Percentiles rank a stretch among this genome's conserved stretches.
Evolutionary conservation across 169 alveolate species (phyloP).

Genomic region (Perkinsus marinus): DNA sequence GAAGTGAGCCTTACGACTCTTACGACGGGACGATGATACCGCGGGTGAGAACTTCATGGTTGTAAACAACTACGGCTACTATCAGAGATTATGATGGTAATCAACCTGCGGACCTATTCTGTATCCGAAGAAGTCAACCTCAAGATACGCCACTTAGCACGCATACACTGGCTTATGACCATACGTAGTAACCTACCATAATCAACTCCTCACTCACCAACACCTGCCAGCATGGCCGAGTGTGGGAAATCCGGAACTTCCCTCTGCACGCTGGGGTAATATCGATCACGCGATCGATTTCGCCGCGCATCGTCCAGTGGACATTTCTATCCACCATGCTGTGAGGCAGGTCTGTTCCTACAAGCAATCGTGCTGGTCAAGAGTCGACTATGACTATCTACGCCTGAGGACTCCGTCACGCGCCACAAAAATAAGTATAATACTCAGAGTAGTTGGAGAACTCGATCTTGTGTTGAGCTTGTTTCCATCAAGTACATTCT

Average conservation of each 20-base stretch:
- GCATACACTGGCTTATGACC: neutral
- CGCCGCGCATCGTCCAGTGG: neutral
- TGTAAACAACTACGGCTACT: neutral
- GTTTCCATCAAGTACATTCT: too few species aligned
- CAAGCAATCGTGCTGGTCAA: too few species aligned
- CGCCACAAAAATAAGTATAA: too few species aligned
- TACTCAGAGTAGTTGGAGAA: too few species aligned
- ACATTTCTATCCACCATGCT: too few species aligned
- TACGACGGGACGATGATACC: constrained; percentile 67
- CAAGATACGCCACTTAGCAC: neutral
- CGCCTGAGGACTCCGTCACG: too few species aligned
- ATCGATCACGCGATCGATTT: neutral
- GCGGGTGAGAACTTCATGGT: constrained; percentile 13
- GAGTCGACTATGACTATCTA: too few species aligned
- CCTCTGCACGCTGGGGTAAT: neutral
- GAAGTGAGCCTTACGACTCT: constrained; percentile 93
- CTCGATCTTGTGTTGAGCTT: too few species aligned
- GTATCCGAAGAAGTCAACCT: neutral
- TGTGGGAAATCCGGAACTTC: neutral
- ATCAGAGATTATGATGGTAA: neutral
- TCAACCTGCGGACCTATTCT: neutral
- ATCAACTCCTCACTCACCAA: neutral
- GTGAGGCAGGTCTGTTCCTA: too few species aligned
- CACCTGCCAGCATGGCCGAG: neutral
- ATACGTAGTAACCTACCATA: neutral